These are phyloP conservation scores for Exophiala oligosperma DNA, from an alignment of 2,329 filamentous ascomycete species.

Conservation along the genomic window DNA sequence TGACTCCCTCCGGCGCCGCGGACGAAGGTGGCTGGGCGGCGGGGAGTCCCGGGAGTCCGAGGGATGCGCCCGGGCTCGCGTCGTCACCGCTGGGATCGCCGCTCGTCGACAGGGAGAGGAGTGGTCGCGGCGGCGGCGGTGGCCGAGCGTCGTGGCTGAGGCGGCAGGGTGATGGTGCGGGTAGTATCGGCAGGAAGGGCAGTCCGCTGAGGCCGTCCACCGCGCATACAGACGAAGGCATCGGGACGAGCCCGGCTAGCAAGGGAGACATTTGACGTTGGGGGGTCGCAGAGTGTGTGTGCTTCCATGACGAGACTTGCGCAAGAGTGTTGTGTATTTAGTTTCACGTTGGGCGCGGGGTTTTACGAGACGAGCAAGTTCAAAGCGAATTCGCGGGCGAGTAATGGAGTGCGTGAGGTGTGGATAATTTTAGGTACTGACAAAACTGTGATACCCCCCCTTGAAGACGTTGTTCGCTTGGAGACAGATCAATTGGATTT, in stretches of 20 bases:
- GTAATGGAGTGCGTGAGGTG: no score
- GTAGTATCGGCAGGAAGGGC: conserved; percentile 29
- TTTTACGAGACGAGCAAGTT: no score
- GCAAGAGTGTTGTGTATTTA: no score
- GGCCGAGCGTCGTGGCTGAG: conserved; percentile 23
- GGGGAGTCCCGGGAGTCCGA: conserved; percentile 10
- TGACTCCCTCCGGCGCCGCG: background rate
- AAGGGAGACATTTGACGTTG: background rate
- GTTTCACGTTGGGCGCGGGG: no score
- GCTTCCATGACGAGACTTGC: no score
- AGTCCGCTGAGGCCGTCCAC: conserved; percentile 38
- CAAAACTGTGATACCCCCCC: no score
- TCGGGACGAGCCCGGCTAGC: conserved; percentile 34
- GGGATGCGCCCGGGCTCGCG: conserved; percentile 29
- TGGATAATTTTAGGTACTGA: no score
- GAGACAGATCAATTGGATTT: no score
- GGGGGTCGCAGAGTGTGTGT: no score
- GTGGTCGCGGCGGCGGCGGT: conserved; percentile 21
- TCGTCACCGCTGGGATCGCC: conserved; percentile 24
- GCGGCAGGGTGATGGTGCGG: conserved; percentile 10
- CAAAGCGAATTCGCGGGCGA: no score
- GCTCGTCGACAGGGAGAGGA: conserved; percentile 25
- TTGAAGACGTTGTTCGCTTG: no score
- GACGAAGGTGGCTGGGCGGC: background rate
- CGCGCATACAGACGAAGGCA: conserved; percentile 33